These are phyloP conservation scores for Carex littledalei DNA, from an alignment of 176 grass and related monocot species.

Conservation along the genomic window DNA sequence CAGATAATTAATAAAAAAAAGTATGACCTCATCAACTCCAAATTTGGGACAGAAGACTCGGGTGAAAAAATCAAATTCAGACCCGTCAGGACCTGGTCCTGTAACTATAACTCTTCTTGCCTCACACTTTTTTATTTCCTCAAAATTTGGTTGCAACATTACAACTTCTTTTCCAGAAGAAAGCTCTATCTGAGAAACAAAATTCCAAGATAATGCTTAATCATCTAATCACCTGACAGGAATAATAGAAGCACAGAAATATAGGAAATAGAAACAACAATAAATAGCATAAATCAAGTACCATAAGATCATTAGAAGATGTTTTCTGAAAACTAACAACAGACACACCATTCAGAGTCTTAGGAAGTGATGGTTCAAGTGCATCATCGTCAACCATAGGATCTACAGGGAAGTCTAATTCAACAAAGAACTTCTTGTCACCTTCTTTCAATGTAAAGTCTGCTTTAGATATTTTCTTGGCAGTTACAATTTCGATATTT, in stretches of 20 bases:
- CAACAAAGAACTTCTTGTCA: slow-evolving; percentile 28
- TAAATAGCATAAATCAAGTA: slow-evolving; percentile 22
- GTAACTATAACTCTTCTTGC: slow-evolving; percentile 32
- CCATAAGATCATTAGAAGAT: slow-evolving; percentile 28
- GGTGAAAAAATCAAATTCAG: slow-evolving; percentile 42
- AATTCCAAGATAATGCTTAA: not conserved
- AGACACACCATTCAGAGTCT: slow-evolving; percentile 40
- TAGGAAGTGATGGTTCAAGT: slow-evolving; percentile 36
- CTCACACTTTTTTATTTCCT: slow-evolving; percentile 36
- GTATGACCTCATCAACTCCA: slow-evolving; percentile 45
- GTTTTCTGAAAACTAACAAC: slow-evolving; percentile 36
- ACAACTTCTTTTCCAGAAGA: slow-evolving; percentile 41
- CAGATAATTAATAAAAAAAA: not conserved
- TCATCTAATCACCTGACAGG: not conserved
- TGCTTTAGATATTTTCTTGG: slow-evolving; percentile 20
- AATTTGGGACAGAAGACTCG: slow-evolving; percentile 43
- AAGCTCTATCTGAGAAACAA: slow-evolving; percentile 32
- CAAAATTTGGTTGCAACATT: slow-evolving; percentile 30
- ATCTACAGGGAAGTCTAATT: slow-evolving; percentile 37
- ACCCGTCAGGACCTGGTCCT: slow-evolving; percentile 26
- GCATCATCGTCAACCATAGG: slow-evolving; percentile 12
- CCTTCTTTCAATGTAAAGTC: slow-evolving; percentile 7
- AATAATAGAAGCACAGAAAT: not conserved
- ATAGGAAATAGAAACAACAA: not conserved
- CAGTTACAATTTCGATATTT: slow-evolving; percentile 25